These are phyloP conservation scores for Syzygium oleosum DNA, from an alignment of 345 rosid species.

Conservation along the genomic window DNA sequence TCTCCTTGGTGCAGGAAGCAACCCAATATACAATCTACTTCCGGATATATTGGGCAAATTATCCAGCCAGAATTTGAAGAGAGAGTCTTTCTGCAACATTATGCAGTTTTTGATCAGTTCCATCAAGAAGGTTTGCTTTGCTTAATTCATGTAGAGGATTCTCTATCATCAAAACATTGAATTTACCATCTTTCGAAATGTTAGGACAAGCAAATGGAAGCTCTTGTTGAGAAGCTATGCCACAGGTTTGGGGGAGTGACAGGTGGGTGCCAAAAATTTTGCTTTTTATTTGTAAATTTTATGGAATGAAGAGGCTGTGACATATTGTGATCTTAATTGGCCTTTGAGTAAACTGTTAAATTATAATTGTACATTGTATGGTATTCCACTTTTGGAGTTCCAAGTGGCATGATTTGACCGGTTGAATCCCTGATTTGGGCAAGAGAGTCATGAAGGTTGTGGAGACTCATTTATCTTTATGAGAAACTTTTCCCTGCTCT, in stretches of 20 bases:
- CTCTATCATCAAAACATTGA: not conserved
- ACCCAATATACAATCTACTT: conserved; percentile 91
- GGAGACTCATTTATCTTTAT: not conserved
- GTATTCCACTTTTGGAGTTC: not conserved
- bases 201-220: conserved; percentile 97
- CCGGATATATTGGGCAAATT: conserved; percentile 90
- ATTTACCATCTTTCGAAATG: conserved; percentile 6
- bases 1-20: conserved; percentile 52
- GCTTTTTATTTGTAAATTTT: not conserved
- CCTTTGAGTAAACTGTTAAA: not conserved
- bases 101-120: conserved; percentile 97
- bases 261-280: conserved; percentile 31
- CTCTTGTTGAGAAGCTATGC: conserved; percentile 98
- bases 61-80: conserved; percentile 64
- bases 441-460: not conserved
- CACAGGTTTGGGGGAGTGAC: conserved; percentile 87
- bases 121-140: conserved; percentile 67
- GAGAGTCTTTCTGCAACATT: conserved; percentile 76
- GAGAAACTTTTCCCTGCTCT: not conserved
- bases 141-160: not conserved
- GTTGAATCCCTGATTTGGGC: not conserved
- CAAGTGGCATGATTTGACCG: not conserved
- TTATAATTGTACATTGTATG: not conserved
- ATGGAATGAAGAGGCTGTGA: not conserved
- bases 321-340: not conserved